Evolutionary conservation across 305 asterid genomes (phyloP).

Genomic region (Striga hermonthica): DNA sequence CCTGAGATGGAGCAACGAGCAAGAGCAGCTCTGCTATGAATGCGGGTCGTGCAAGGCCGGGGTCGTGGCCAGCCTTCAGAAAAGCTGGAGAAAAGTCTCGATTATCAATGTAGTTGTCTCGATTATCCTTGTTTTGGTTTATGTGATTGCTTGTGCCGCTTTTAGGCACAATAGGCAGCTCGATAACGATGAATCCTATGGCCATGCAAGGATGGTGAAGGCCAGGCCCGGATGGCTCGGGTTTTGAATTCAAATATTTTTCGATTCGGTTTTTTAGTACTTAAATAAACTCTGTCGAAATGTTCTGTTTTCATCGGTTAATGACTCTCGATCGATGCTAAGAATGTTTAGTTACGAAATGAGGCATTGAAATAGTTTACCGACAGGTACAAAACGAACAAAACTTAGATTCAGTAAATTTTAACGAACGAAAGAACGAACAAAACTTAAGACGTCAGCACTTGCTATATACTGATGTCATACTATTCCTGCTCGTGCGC

Average conservation of each 20-base stretch:
- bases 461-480: background rate
- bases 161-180: slow-evolving; percentile 72
- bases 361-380: too few species aligned
- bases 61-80: slow-evolving; percentile 71
- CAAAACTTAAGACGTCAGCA: background rate
- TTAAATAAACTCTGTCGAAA: too few species aligned
- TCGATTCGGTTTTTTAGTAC: too few species aligned
- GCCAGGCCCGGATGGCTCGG: slow-evolving; percentile 2
- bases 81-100: slow-evolving; percentile 90
- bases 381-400: too few species aligned
- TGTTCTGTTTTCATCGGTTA: too few species aligned
- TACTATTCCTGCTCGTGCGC: slow-evolving; percentile 16
- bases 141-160: slow-evolving; percentile 70
- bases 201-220: slow-evolving; percentile 85
- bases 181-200: slow-evolving; percentile 72
- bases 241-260: background rate
- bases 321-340: too few species aligned
- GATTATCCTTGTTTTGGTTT: slow-evolving; percentile 62
- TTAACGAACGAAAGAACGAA: too few species aligned
- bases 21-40: slow-evolving; percentile 54
- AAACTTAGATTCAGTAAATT: background rate
- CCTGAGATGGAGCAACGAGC: slow-evolving; percentile 62
- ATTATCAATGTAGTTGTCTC: slow-evolving; percentile 66
- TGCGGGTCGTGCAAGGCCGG: slow-evolving; percentile 94
- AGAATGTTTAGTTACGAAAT: too few species aligned